Conservation (phyloP, 1,284 basidiomycete genomes). For the Ustilago esculenta region DNA sequence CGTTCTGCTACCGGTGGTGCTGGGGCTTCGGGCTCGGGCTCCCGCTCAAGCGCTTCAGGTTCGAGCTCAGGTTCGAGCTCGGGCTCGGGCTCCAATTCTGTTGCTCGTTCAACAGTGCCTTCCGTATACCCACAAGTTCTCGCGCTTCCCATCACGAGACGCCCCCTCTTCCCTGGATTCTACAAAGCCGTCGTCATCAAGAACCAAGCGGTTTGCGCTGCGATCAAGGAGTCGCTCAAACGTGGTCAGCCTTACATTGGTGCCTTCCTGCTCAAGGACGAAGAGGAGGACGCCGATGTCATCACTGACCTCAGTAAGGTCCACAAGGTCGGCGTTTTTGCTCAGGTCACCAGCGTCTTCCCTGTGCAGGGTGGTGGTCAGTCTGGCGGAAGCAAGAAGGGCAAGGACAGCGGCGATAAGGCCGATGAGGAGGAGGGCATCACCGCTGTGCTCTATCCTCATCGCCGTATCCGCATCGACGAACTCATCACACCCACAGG, state of each 20-base stretch:
- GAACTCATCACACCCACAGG: slow-evolving; percentile 72
- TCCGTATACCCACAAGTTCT: slow-evolving; percentile 88
- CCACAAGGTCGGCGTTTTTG: slow-evolving; percentile 93
- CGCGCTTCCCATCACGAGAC: slow-evolving; percentile 92
- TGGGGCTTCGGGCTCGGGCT: slow-evolving; percentile 16
- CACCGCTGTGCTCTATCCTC: slow-evolving; percentile 94
- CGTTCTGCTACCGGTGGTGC: slow-evolving; percentile 21
- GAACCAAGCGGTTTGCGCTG: slow-evolving; percentile 83
- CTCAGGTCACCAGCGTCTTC: slow-evolving; percentile 96
- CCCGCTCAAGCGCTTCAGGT: slow-evolving; percentile 1
- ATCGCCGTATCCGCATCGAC: slow-evolving; percentile 89
- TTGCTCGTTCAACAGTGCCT: slow-evolving; percentile 60
- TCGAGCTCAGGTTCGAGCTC: slow-evolving; percentile 21
- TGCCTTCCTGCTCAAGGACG: slow-evolving; percentile 95
- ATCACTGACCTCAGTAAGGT: slow-evolving; percentile 89
- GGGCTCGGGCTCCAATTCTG: slow-evolving; percentile 42
- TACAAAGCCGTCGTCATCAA: slow-evolving; percentile 72
- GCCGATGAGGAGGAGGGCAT: slow-evolving; percentile 78
- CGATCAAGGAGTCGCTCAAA: slow-evolving; percentile 95
- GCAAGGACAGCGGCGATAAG: slow-evolving; percentile 76
- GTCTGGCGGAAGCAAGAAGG: slow-evolving; percentile 67
- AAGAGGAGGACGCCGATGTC: slow-evolving; percentile 89
- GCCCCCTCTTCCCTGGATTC: slow-evolving; percentile 96
- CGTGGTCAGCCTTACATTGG: slow-evolving; percentile 97
- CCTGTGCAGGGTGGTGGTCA: slow-evolving; percentile 61